These are phyloP conservation scores for Nitzschia sp. DNA, from an alignment of 108 stramenopile species.

Conservation along the genomic window DNA sequence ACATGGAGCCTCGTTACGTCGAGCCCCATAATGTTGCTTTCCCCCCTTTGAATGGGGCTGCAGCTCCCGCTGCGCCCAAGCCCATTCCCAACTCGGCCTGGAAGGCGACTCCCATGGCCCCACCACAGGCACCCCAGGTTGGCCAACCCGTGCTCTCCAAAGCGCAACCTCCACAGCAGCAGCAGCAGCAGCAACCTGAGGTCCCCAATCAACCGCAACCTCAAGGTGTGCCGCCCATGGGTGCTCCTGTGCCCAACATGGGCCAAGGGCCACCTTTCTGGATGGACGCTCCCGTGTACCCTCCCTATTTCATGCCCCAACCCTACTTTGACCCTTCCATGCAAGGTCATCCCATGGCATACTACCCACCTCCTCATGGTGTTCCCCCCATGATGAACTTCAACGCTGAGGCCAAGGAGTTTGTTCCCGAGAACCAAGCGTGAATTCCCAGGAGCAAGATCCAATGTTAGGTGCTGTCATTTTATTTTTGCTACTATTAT, in stretches of 20 bases:
- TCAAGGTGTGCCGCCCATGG: neutral
- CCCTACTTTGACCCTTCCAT: conserved; percentile 1
- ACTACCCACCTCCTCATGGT: conserved; percentile 5
- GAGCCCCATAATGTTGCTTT: conserved; percentile 29
- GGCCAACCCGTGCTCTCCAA: neutral
- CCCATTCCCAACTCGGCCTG: conserved; percentile 32
- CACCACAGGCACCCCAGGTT: neutral
- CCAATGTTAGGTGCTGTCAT: too few relatives aligned
- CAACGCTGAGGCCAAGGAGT: conserved; percentile 42
- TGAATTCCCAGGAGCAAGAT: too few relatives aligned
- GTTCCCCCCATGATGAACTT: conserved; percentile 5
- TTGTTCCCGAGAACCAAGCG: conserved; percentile 22
- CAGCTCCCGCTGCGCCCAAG: conserved; percentile 1
- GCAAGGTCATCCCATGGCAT: conserved; percentile 7
- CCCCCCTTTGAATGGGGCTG: conserved; percentile 25
- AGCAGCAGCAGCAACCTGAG: neutral
- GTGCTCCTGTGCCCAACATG: neutral
- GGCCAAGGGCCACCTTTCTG: neutral
- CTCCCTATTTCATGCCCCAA: conserved; percentile 11
- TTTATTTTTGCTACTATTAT: too few relatives aligned
- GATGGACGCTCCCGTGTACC: conserved; percentile 13
- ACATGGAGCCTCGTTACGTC: conserved; percentile 26
- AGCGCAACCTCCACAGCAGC: neutral
- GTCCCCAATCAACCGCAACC: neutral
- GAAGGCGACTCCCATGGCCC: conserved; percentile 8